phyloP scores from a whole-genome alignment of 2,329 filamentous ascomycete species.

The Phyllosticta citriasiana region DNA sequence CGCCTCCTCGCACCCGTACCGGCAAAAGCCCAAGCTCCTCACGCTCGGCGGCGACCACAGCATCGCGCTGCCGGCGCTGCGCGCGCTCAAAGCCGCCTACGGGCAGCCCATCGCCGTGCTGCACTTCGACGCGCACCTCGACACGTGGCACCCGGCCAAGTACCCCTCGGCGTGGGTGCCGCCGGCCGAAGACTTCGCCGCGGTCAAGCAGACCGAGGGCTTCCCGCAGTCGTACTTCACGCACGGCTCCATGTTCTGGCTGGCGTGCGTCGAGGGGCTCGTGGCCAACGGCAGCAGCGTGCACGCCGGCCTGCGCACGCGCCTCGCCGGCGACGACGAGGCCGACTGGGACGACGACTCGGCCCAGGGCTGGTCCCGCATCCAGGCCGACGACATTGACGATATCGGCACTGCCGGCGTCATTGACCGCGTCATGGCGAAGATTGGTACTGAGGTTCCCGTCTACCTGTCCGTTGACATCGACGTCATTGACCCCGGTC shows the following conservation, averaged over 20 bases:
- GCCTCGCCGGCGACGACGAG: slow-evolving; percentile 53
- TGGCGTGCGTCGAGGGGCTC: slow-evolving; percentile 70
- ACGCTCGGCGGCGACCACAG: slow-evolving; percentile 42
- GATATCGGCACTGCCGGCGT: slow-evolving; percentile 65
- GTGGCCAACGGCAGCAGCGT: slow-evolving; percentile 65
- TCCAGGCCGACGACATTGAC: slow-evolving; percentile 80
- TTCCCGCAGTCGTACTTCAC: slow-evolving; percentile 59
- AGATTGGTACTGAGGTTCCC: slow-evolving; percentile 63
- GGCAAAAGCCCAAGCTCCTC: slow-evolving; percentile 36
- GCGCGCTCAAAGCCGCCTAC: slow-evolving; percentile 37
- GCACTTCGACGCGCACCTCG: slow-evolving; percentile 55
- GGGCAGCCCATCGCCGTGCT: slow-evolving; percentile 38
- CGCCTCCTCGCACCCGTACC: slow-evolving; percentile 31
- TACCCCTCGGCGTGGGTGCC: slow-evolving; percentile 68
- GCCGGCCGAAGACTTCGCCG: slow-evolving; percentile 20
- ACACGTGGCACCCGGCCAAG: slow-evolving; percentile 75
- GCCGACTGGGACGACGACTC: slow-evolving; percentile 64
- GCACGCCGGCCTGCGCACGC: slow-evolving; percentile 73
- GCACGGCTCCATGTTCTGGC: slow-evolving; percentile 88
- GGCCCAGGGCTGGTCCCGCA: slow-evolving; percentile 67
- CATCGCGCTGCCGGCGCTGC: slow-evolving; percentile 41
- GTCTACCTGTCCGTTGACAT: slow-evolving; percentile 78
- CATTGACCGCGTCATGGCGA: slow-evolving; percentile 57
- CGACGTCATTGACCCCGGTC: slow-evolving; percentile 66
- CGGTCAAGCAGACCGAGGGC: slow-evolving; percentile 34